Evolutionary conservation across 768 basidiomycete species (phyloP), one percentile per base, ranked within the genome.

Genomic region (Mycena indigotica): DNA sequence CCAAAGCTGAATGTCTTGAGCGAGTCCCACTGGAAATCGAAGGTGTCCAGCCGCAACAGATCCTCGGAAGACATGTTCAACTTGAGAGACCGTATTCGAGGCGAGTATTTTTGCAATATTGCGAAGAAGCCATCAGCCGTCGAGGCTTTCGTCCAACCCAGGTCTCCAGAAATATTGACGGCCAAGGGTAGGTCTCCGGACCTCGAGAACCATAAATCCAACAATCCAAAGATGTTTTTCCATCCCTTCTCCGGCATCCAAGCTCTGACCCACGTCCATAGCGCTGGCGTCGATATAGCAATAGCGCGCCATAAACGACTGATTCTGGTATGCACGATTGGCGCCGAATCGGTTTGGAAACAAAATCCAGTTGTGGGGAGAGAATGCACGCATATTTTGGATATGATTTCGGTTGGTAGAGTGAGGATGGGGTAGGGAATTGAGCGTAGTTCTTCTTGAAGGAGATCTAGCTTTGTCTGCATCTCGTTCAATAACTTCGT

Each of bases 291-390:
- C 5, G 40, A 16, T 17, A 52, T n/a, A 8, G 32, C 51, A 24
- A 53, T 53, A 28, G 50, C 41, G 30, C 56, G 29, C 56, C 56
- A 57, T 12, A 28, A 6, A 21, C 21, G 29, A 32, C 56, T 52
- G 44, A 52, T 19, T 17, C 28, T 38, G 5, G 50, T 29, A 10
- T 30, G 5, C 6, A 29, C 12, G 2, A 44, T 46, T 1, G 56
- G 56, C 29, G 50, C 23, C n/a, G 1, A 15, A 3, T 1, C 24
- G 5, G 15, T 13, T 5, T 21, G 5, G 21, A 29, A 16, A 16
- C 24, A 26, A 12, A 26, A 25, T 6, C 46, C 46, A 26, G 25
- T 8, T 13, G 6, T 28, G 24, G 46, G 25, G 23, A 50, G 10
- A 51, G 17, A 30, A 24, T 51, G 29, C 4, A 30, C 17, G 24